Conservation (phyloP, 2,329 filamentous ascomycete genomes). For the Rhexocercosporidium sp. region DNA sequence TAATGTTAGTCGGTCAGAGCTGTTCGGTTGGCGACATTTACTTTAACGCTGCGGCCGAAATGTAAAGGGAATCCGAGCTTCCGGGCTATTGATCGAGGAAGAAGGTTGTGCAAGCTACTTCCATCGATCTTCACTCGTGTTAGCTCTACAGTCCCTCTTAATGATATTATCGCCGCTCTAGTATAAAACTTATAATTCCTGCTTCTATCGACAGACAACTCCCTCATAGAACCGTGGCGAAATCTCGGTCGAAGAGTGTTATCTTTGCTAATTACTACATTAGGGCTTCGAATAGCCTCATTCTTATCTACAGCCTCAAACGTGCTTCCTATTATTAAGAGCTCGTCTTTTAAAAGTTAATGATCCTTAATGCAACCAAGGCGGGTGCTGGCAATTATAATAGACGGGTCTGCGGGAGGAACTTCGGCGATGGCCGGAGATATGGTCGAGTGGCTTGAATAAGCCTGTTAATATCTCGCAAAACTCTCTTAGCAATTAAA, state of each 20-base stretch:
- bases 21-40: conserved; percentile 10
- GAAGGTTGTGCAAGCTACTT: conserved; percentile 14
- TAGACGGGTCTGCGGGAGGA: background rate
- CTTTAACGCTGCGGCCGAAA: conserved; percentile 6
- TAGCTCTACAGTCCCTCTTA: conserved; percentile 1
- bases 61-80: conserved; percentile 16
- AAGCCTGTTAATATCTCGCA: conserved; percentile 1
- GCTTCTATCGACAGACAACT: conserved; percentile 10
- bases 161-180: conserved; percentile 9
- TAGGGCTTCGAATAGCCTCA: conserved; percentile 2
- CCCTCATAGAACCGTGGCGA: conserved; percentile 10
- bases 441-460: background rate
- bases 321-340: background rate
- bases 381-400: background rate
- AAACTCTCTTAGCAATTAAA: background rate
- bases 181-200: conserved; percentile 21
- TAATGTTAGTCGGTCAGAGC: conserved; percentile 11
- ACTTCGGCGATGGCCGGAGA: background rate
- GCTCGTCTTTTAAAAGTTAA: conserved; percentile 1
- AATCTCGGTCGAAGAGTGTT: conserved; percentile 9
- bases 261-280: conserved; percentile 12
- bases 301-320: background rate
- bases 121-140: conserved; percentile 14
- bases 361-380: background rate
- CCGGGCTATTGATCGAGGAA: conserved; percentile 10